Percentiles rank a stretch among this genome's conserved stretches.
phyloP scores from a whole-genome alignment of 2,329 filamentous ascomycete genomes.

The Fusarium sp. region DNA sequence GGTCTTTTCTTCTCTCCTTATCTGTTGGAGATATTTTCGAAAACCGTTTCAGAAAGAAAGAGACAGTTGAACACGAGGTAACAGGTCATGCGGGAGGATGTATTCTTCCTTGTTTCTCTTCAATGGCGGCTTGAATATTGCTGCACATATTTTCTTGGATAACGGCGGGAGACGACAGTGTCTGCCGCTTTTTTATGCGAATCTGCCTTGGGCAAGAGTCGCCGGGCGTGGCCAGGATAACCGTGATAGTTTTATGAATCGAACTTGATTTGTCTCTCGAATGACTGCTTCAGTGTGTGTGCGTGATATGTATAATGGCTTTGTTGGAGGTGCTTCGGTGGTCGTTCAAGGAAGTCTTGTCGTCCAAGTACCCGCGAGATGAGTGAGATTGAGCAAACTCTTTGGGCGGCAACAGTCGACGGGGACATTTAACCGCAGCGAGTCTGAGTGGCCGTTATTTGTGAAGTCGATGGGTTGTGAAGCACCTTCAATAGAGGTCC shows the following conservation, averaged over 20 bases:
- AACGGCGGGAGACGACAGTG: conserved; percentile 27
- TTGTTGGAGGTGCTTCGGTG: neutral
- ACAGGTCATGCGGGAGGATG: conserved; percentile 19
- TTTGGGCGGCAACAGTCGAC: no score
- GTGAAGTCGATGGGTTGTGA: no score
- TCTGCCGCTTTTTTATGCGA: conserved; percentile 36
- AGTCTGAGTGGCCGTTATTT: no score
- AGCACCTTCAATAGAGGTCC: no score
- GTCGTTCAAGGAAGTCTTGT: neutral
- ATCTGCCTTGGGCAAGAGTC: conserved; percentile 24
- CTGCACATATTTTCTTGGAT: conserved; percentile 29
- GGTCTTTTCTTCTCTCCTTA: conserved; percentile 9
- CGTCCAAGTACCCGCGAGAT: neutral
- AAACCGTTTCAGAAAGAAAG: conserved; percentile 14
- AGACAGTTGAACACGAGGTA: conserved; percentile 11
- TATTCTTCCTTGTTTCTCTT: conserved; percentile 20
- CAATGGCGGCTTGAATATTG: conserved; percentile 15
- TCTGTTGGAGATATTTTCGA: conserved; percentile 11
- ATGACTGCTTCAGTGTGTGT: neutral
- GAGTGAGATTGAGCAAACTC: neutral
- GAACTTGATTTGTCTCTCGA: conserved; percentile 33
- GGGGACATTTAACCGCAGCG: no score
- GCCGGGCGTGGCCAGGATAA: conserved; percentile 28
- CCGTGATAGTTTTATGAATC: conserved; percentile 34
- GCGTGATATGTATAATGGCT: neutral